Base-by-base conservation (phyloP, 768 basidiomycete species). In the Dendrothele bispora region DNA sequence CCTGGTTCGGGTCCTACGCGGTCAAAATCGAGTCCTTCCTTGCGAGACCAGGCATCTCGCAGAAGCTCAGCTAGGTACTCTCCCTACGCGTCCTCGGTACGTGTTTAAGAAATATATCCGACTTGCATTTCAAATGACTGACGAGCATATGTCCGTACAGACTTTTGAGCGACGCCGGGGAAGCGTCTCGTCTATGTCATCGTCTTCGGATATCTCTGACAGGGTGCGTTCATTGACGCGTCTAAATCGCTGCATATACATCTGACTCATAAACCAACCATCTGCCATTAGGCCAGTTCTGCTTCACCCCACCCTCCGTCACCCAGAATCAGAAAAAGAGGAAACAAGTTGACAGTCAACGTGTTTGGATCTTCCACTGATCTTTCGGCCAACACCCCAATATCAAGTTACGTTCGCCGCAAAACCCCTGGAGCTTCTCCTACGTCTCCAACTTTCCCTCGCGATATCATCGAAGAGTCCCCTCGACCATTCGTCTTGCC, bases 341-440 rank as follows among this genome's bases (percentile, higher is more conserved):
- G 72, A 50, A 70, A 77, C 50, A 75, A 73, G 51, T 67, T 79
- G 11, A 63, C 71, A 18, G 70, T 75, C 43, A 76, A 74, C 55
- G 65, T 75, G 17, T 78, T 78, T 54, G 77, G 70, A 32, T 77
- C 77, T 11, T 67, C 64, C 21, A 67, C 68, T 50, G 82, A 84
- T 60, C 66, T 82, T 17, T 66, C 78, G 25, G 83, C 79, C 30
- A 79, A 80, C 58, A 88, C 84, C 12, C 89, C 89, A 45, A 91
- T 91, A 46, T 91, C 89, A 22, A 77, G 79, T 30, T 91, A 86
- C 50, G 83, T 87, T 35, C 86, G 89, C 53, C 82, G 88, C 52
- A 87, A 83, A 67, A 88, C 87, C 1, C 88, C 88, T 24, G 81
- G 82, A 49, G 74, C 79, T 30, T 88, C 88, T 10, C 87, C 88